phyloP scores from a whole-genome alignment of 352 stramenopile genomes.

The Globisporangium nunn region DNA sequence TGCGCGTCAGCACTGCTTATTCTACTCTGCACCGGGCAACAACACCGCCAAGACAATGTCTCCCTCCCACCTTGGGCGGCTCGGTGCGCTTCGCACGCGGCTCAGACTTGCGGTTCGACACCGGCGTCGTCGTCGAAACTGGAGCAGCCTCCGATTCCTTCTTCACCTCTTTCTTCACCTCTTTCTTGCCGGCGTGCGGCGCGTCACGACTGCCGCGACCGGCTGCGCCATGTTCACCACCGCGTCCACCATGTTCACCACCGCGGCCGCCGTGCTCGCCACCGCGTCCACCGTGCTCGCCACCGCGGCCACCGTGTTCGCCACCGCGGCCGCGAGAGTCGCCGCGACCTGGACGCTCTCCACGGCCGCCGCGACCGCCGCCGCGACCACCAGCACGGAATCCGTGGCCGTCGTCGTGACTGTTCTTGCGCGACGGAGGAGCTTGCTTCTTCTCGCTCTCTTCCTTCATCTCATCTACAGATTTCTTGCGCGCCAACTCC shows the following conservation, averaged over 20 bases:
- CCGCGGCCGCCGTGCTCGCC: slow-evolving; percentile 17
- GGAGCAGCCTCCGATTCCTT: slow-evolving; percentile 21
- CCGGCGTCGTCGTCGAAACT: slow-evolving; percentile 4
- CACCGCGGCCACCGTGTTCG: slow-evolving; percentile 22
- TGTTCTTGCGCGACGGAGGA: slow-evolving; percentile 25
- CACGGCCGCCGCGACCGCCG: slow-evolving; percentile 29
- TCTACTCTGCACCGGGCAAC: neutral
- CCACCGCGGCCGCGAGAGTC: slow-evolving; percentile 14
- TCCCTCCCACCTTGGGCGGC: slow-evolving; percentile 24
- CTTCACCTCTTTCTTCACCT: neutral
- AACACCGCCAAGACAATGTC: neutral
- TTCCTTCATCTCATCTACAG: slow-evolving; percentile 13
- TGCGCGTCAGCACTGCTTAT: neutral
- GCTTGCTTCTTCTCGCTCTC: slow-evolving; percentile 19
- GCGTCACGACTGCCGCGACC: slow-evolving; percentile 9
- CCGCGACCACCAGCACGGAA: slow-evolving; percentile 16
- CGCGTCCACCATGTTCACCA: slow-evolving; percentile 24
- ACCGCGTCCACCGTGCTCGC: slow-evolving; percentile 23
- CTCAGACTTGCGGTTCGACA: slow-evolving; percentile 32
- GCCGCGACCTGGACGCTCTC: slow-evolving; percentile 17
- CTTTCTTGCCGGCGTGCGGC: neutral
- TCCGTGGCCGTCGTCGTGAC: slow-evolving; percentile 30
- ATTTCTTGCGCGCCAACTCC: slow-evolving; percentile 11
- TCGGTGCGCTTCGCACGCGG: slow-evolving; percentile 38
- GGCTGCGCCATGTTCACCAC: slow-evolving; percentile 19